Evolutionary conservation across 257 asterid species (phyloP), one percentile per base, ranked within the genome.

Genomic region (Solanum clarkiae): DNA sequence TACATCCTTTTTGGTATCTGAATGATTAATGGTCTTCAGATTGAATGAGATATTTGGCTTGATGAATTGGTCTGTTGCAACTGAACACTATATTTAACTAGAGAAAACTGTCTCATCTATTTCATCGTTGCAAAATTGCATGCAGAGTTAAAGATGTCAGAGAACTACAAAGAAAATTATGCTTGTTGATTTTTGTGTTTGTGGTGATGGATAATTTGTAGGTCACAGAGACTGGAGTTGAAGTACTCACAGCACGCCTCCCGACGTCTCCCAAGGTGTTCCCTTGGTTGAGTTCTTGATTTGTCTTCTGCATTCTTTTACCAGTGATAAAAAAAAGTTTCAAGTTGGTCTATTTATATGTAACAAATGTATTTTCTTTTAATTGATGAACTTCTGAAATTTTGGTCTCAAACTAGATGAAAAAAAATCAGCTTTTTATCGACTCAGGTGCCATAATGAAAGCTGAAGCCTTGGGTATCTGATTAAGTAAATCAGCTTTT

Each of bases 171-270:
- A 51, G 63, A 49, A 24, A 14, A 16, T 51, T 49, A 51, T 77
- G 10, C 82, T 77, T 54, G 26, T 24, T 29, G 65, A 79, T 79
- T 53, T 65, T 29, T 26, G 17, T 53, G 62, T 79, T 79, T 79
- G 10, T 53, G 83, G 65, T 53, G 65, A 53, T 79, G 49, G 24
- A 24, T 77, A 77, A 79, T 54, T 55, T 88, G 81, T 88, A 95
- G 98, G 98, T 96, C 86, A 96, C 98, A 0, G 98, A 94, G 45
- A 94, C 94, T 4, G 99, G 98, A 81, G 98, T 92, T 77, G 99
- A 96, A 89, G 98, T 96, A 83, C 97, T 96, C 56, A 95, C 98
- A 0, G 99, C 91, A 44, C 97, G 99, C 57, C 88, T 96, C 84
- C 94, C 98, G 36, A 90, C 98, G 1, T 96, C 99, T 18, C 99